Percentiles rank a stretch among this genome's conserved stretches.
phyloP scores from a whole-genome alignment of 2,329 filamentous ascomycete species.

The Lizonia empirigonia region DNA sequence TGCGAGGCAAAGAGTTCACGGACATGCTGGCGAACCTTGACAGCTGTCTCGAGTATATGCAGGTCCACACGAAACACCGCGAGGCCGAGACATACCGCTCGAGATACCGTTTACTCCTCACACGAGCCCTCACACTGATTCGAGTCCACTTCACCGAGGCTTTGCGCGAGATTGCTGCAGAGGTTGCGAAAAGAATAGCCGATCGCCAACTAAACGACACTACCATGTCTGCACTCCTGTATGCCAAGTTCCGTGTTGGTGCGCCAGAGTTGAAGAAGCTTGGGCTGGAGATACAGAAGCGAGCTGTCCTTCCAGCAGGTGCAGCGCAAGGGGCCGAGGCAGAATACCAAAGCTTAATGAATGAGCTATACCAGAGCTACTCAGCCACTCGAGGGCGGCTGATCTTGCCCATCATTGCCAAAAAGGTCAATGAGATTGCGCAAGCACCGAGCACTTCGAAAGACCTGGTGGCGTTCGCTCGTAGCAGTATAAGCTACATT shows the following conservation, averaged over 20 bases:
- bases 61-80: conserved; percentile 79
- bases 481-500: conserved; percentile 68
- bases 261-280: conserved; percentile 69
- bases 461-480: conserved; percentile 68
- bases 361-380: conserved; percentile 68
- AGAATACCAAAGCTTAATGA: conserved; percentile 70
- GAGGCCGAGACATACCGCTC: conserved; percentile 88
- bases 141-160: conserved; percentile 69
- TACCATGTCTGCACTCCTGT: conserved; percentile 71
- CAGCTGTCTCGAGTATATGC: conserved; percentile 91
- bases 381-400: conserved; percentile 63
- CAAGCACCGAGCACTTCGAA: conserved; percentile 65
- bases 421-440: conserved; percentile 63
- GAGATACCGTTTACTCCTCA: conserved; percentile 81
- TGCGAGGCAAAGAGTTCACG: conserved; percentile 81
- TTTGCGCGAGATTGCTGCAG: conserved; percentile 66
- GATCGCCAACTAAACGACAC: conserved; percentile 73
- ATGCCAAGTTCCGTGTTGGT: conserved; percentile 72
- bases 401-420: conserved; percentile 66
- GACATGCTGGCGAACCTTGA: conserved; percentile 89
- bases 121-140: conserved; percentile 68
- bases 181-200: conserved; percentile 66
- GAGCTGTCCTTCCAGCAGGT: conserved; percentile 65
- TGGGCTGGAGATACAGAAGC: conserved; percentile 70
- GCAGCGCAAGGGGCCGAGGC: conserved; percentile 63